Conservation (phyloP, 495 filamentous ascomycete genomes). For the Neurospora sp. region DNA sequence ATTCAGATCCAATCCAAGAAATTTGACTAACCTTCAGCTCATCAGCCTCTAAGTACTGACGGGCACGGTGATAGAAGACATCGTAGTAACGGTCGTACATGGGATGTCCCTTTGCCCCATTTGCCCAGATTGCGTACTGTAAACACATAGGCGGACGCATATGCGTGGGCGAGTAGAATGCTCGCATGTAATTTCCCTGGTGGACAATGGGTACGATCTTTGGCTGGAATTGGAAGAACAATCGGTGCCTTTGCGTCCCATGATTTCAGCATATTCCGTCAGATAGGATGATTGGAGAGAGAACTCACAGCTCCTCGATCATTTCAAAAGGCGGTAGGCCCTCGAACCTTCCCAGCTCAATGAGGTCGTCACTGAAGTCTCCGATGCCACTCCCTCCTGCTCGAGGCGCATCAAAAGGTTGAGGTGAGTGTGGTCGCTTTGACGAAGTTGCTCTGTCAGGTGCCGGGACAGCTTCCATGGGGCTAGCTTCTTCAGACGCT, state of each 20-base stretch:
- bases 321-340: conserved; percentile 33
- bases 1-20: background rate
- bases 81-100: conserved; percentile 32
- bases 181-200: conserved; percentile 25
- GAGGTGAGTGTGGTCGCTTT: conserved; percentile 1
- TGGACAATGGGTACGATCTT: conserved; percentile 33
- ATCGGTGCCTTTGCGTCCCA: background rate
- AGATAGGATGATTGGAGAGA: background rate
- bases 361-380: conserved; percentile 15
- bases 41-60: conserved; percentile 39
- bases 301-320: conserved; percentile 38
- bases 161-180: conserved; percentile 33
- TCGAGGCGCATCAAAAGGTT: background rate
- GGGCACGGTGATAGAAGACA: conserved; percentile 34
- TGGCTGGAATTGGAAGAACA: conserved; percentile 31
- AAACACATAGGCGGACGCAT: conserved; percentile 39
- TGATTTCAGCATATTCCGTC: background rate
- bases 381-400: background rate
- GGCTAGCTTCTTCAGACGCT: background rate
- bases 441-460: background rate
- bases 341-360: conserved; percentile 34
- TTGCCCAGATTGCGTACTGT: conserved; percentile 40
- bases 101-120: conserved; percentile 26
- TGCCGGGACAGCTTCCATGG: background rate
- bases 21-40: conserved; percentile 33